A percentile compares a stretch with the other conserved stretches of the same genome.
Conservation (phyloP, 2,329 filamentous ascomycete genomes). For the Arachnomyces sp. region DNA sequence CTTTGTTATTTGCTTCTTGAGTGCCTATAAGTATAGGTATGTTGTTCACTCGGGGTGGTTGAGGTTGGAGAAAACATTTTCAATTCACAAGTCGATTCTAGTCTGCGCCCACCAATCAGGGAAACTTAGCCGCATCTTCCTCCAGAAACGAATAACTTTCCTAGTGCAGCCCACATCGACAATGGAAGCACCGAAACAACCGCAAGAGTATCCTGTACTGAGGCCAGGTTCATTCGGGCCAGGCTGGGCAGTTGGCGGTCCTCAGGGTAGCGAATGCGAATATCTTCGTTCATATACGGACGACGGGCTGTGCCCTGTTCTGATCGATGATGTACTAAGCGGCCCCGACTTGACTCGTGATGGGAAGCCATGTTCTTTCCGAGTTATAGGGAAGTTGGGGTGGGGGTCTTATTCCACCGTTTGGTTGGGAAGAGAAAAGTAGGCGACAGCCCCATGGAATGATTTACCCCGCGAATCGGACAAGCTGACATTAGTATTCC, state of each 20-base stretch:
- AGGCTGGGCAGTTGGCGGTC: not conserved
- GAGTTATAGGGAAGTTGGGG: slow-evolving; percentile 11
- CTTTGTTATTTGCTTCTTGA: too few species aligned
- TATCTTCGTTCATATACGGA: slow-evolving; percentile 3
- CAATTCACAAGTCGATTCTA: too few species aligned
- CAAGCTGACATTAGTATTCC: slow-evolving; percentile 1
- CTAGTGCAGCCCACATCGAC: not conserved
- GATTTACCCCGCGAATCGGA: not conserved
- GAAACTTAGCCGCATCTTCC: too few species aligned
- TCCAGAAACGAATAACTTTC: too few species aligned
- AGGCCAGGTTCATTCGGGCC: not conserved
- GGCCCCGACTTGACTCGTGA: slow-evolving; percentile 7
- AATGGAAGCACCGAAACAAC: slow-evolving; percentile 1
- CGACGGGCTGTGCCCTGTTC: slow-evolving; percentile 7
- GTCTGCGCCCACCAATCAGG: too few species aligned
- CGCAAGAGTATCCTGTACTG: slow-evolving; percentile 3
- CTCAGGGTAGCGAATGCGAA: slow-evolving; percentile 4
- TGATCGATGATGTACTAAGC: slow-evolving; percentile 8
- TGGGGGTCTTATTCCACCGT: slow-evolving; percentile 11
- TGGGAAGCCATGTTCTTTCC: slow-evolving; percentile 6
- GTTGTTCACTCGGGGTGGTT: too few species aligned
- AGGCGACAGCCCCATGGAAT: not conserved
- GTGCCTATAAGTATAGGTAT: too few species aligned
- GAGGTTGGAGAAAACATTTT: too few species aligned
- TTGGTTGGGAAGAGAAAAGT: slow-evolving; percentile 9